Evolutionary conservation across 805 yeast species (phyloP), one percentile per base, ranked within the genome.

Genomic region (Candida khao-thaluensis): DNA sequence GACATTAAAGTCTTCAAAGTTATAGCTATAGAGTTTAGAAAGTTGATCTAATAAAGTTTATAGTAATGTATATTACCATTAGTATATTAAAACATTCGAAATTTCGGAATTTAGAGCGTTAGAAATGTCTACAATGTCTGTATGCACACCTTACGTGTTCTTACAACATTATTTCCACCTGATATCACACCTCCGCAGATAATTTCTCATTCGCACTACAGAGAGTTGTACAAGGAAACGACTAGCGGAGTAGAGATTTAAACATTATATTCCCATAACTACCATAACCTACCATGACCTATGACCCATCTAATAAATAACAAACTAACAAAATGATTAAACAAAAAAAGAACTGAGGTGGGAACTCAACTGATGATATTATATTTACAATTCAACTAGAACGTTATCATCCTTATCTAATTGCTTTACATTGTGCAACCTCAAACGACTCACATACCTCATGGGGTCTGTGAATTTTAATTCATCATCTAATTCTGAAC

Each of bases 391-490:
- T 14, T 45, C 47, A 21, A 42, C 49, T 26, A 45, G 35, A 12
- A 45, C 59, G 24, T 53, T 51, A 17, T 50, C 54, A 25, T 47
- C 50, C 35, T 51, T 50, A 35, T 38, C 39, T 16, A 40, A 16
- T 28, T 42, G 45, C 11, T 50, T 49, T 16, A 45, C 45, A 18
- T 44, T 52, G 17, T 46, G 53, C 26, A 48, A 47, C 33, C 58
- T 37, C 21, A 53, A 43, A 10, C 50, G 38, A 28, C 41, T 44
- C 11, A 52, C 37, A 30, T 33, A 41, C 17, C 39, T 43, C 17
- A 21, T 14, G n/a, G 38, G 39, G 28, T 42, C 43, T 21, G 29
- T 30, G 30, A 47, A 45, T 30, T 47, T 48, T 34, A 51, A 48
- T 18, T 46, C 43, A 8, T 44, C 48, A 20, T 50, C 53, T 9